Percentiles rank a stretch among this genome's conserved stretches.
phyloP scores from a whole-genome alignment of 139 green algal genomes.

The Chlamydomonas schloesseri region DNA sequence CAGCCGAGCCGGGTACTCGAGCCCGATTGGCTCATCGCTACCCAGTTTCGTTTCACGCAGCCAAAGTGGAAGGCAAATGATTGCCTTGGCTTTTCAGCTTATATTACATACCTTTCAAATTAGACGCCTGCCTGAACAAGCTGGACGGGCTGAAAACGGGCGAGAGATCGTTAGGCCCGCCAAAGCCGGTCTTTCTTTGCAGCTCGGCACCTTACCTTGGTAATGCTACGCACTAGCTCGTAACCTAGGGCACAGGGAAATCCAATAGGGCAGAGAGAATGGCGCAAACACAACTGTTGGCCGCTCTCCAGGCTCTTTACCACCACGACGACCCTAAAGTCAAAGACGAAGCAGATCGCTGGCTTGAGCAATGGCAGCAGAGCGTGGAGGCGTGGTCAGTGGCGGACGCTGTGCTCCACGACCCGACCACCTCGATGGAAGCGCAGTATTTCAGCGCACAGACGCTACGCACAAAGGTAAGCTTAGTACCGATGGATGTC shows the following conservation, averaged over 20 bases:
- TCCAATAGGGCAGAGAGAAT: not conserved
- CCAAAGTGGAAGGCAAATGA: too few species aligned
- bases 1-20: too few species aligned
- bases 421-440: conserved; percentile 73
- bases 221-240: not conserved
- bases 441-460: conserved; percentile 91
- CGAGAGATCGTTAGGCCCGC: too few species aligned
- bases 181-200: too few species aligned
- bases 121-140: too few species aligned
- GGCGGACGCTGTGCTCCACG: conserved; percentile 81
- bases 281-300: conserved; percentile 57
- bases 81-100: too few species aligned
- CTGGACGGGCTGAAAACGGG: too few species aligned
- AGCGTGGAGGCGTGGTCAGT: conserved; percentile 78
- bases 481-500: not conserved
- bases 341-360: conserved; percentile 79
- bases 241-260: too few species aligned
- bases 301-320: conserved; percentile 89
- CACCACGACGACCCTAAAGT: conserved; percentile 71
- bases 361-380: conserved; percentile 90
- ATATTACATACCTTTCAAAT: too few species aligned
- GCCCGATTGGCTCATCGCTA: too few species aligned
- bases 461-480: conserved; percentile 92
- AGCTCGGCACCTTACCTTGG: too few species aligned
- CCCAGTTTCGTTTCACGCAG: too few species aligned